Base-by-base conservation (phyloP, 2,329 filamentous ascomycete species). In the Xylaria arbuscula region DNA sequence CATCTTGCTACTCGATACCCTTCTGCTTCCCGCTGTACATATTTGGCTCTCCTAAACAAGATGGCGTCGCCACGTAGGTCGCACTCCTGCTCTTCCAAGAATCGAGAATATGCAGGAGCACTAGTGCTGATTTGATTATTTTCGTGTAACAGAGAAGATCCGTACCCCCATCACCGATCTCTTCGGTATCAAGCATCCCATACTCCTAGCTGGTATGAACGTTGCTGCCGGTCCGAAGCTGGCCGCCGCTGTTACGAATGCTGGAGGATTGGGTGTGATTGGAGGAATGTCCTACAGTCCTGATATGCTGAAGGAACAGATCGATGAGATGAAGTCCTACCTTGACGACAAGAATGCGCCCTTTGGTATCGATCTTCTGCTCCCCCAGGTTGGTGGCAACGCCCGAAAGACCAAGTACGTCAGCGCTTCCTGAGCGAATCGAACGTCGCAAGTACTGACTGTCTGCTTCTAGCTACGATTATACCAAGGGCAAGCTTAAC, bases 151-250 rank as follows among this genome's bases (percentile, higher is more conserved):
- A 95, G 93, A 96, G 85, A 87, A 93, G 86, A 91, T 99, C 82
- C 93, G 93, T 78, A 99, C 96, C 62, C 90, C 93, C 74, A 86
- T 94, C 77, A 99, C 96, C 76, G 95, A 98, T 88, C 92, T 98
- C 73, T 92, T 99, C 84, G 93, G 93, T 87, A 98, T 99, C 88
- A 93, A 97, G 81, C 96, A 99, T 84, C 96, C 96, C 67, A 86
- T 99, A 79, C 86, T 99, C 78, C 90, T 99, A 71, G 96, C 96
- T 76, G 96, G 96, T 81, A 99, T 99, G 96, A 98, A 99, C 87
- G 96, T 98, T 72, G 96, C 96, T 66, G 96, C 96, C 68, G 96
- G 96, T 59, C 96, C 96, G 64, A 97, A 94, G 87, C 90, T 99
- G 78, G 96, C 96, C 62, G 96, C 96, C 40, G 96, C 96, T 50